Percentiles rank a stretch among this genome's conserved stretches.
Evolutionary conservation across 2,329 filamentous ascomycete species (phyloP).

Genomic region (Nannizzia gypsea): DNA sequence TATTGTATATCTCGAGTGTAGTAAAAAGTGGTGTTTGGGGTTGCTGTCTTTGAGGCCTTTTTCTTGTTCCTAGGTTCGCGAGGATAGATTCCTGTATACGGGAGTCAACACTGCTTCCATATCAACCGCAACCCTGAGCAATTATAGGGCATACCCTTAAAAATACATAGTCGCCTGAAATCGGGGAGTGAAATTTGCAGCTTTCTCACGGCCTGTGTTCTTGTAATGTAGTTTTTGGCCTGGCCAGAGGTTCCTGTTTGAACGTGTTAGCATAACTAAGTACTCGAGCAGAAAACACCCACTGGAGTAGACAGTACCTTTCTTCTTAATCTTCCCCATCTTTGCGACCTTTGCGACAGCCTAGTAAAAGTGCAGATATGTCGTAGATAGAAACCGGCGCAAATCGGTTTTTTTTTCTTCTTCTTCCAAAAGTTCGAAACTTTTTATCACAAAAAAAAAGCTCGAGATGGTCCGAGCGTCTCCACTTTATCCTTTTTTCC

Average conservation of each 20-base stretch:
- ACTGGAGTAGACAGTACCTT: slow-evolving; percentile 42
- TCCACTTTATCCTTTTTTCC: neutral
- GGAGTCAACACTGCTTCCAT: neutral
- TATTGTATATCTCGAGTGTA: slow-evolving; percentile 96
- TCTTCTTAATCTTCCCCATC: slow-evolving; percentile 80
- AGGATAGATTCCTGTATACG: slow-evolving; percentile 65
- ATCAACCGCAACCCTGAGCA: neutral
- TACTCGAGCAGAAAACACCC: slow-evolving; percentile 6
- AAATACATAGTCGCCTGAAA: slow-evolving; percentile 96
- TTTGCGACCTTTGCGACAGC: slow-evolving; percentile 19
- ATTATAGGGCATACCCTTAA: slow-evolving; percentile 59
- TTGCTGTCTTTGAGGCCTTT: slow-evolving; percentile 86
- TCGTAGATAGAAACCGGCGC: neutral
- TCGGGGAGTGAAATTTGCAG: slow-evolving; percentile 94
- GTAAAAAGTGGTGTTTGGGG: slow-evolving; percentile 82
- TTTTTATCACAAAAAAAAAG: neutral
- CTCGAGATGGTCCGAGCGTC: slow-evolving; percentile 14
- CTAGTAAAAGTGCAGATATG: neutral
- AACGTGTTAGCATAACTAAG: slow-evolving; percentile 11
- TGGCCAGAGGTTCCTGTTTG: slow-evolving; percentile 63
- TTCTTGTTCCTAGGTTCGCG: slow-evolving; percentile 94
- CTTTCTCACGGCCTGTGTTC: slow-evolving; percentile 94
- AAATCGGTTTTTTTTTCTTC: slow-evolving; percentile 23
- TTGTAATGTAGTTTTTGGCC: slow-evolving; percentile 96
- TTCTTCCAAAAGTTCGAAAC: slow-evolving; percentile 1